phyloP scores from a whole-genome alignment of 106 monocot genomes.

The Dendrobium nobile region DNA sequence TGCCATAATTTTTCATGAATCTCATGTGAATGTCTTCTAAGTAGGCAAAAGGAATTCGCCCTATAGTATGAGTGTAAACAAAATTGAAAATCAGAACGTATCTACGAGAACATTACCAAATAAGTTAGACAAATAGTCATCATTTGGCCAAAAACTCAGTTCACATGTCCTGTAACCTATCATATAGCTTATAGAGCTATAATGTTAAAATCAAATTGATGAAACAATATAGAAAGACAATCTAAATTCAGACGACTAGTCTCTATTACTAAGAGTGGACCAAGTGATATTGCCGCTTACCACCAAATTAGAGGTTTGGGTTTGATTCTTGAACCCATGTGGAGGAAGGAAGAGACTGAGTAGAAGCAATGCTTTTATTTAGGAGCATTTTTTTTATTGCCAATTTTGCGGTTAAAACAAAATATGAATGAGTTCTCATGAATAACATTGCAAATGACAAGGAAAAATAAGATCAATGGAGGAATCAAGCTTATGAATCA shows the following conservation, averaged over 20 bases:
- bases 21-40: conserved; percentile 97
- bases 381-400: not conserved
- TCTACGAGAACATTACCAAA: not conserved
- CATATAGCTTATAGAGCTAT: not conserved
- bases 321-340: not conserved
- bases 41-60: conserved; percentile 88
- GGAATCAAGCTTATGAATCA: not conserved
- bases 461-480: not conserved
- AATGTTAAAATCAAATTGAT: not conserved
- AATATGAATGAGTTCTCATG: not conserved
- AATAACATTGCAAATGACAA: not conserved
- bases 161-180: not conserved
- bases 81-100: not conserved
- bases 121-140: not conserved
- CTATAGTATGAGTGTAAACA: conserved; percentile 19
- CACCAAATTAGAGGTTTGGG: not conserved
- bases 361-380: not conserved
- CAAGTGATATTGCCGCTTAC: not conserved
- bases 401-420: not conserved
- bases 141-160: not conserved
- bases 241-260: not conserved
- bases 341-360: not conserved
- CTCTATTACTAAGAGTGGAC: not conserved
- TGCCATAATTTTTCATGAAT: conserved; percentile 97
- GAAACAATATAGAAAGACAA: not conserved